Percentiles rank a stretch among this genome's conserved stretches.
Evolutionary conservation across 148 eudicot genomes (phyloP).

Genomic region (Polygonum aviculare): DNA sequence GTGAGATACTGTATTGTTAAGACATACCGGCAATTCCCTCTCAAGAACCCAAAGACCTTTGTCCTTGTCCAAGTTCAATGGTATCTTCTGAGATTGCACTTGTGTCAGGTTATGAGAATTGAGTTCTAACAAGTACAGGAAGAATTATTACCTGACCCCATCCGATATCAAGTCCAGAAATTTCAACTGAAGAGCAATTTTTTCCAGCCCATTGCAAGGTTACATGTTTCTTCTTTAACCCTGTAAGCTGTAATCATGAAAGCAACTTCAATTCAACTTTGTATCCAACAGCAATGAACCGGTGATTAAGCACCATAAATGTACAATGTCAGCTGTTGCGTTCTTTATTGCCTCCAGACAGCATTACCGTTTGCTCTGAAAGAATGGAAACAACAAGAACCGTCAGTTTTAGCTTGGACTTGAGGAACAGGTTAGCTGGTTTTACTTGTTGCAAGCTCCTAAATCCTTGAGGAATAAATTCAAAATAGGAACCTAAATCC

Average conservation of each 20-base stretch:
- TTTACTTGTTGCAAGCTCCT: too few species aligned
- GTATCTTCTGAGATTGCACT: conserved; percentile 44
- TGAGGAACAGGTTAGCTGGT: too few species aligned
- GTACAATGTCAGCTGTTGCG: conserved; percentile 88
- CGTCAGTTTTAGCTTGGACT: too few species aligned
- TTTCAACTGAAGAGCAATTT: conserved; percentile 56
- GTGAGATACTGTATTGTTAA: neutral
- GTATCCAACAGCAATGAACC: neutral
- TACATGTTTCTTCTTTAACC: conserved; percentile 55
- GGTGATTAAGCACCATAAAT: neutral
- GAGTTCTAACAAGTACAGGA: neutral
- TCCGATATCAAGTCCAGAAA: conserved; percentile 89
- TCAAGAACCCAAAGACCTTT: conserved; percentile 64
- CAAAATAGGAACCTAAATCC: too few species aligned
- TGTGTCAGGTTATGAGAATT: neutral
- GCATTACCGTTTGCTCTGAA: conserved; percentile 84
- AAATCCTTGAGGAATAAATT: too few species aligned
- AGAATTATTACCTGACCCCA: conserved; percentile 77
- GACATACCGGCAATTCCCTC: conserved; percentile 70
- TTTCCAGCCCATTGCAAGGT: conserved; percentile 50
- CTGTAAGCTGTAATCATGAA: conserved; percentile 57
- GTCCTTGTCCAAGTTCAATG: conserved; percentile 46
- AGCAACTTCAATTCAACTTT: neutral
- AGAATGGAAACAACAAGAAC: conserved; percentile 4
- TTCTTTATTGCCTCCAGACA: conserved; percentile 78